phyloP scores from a whole-genome alignment of 805 yeast species.

The Wickerhamomyces alni region DNA sequence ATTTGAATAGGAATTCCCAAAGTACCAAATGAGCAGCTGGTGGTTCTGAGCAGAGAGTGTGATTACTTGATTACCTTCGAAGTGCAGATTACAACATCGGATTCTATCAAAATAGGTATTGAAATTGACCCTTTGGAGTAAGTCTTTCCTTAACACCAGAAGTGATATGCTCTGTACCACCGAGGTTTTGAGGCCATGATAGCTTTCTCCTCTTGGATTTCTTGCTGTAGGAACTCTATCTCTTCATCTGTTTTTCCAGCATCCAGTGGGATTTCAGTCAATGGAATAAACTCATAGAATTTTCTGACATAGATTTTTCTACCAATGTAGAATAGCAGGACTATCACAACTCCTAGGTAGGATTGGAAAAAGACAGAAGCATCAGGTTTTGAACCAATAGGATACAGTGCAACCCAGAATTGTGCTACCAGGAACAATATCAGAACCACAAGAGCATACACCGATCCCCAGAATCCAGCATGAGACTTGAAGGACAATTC shows the following conservation, averaged over 20 bases:
- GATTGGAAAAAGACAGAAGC: conserved; percentile 32
- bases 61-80: too few species aligned
- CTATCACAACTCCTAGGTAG: conserved; percentile 37
- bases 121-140: too few species aligned
- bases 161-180: conserved; percentile 42
- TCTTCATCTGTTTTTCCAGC: conserved; percentile 60
- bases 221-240: conserved; percentile 48
- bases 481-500: conserved; percentile 38
- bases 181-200: conserved; percentile 38
- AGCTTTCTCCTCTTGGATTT: conserved; percentile 52
- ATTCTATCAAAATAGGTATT: too few species aligned
- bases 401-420: conserved; percentile 43
- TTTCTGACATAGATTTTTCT: conserved; percentile 40
- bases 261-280: conserved; percentile 51
- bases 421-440: conserved; percentile 37
- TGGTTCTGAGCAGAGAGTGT: too few species aligned
- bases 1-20: too few species aligned
- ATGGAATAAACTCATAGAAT: conserved; percentile 35
- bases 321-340: conserved; percentile 31
- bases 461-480: conserved; percentile 38
- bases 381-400: conserved; percentile 30
- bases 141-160: conserved; percentile 58
- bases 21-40: too few species aligned
- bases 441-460: conserved; percentile 30
- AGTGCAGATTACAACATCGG: too few species aligned